These are phyloP conservation scores for Suhomyces ambrosiae DNA, from an alignment of 1,139 yeast species.

Conservation along the genomic window DNA sequence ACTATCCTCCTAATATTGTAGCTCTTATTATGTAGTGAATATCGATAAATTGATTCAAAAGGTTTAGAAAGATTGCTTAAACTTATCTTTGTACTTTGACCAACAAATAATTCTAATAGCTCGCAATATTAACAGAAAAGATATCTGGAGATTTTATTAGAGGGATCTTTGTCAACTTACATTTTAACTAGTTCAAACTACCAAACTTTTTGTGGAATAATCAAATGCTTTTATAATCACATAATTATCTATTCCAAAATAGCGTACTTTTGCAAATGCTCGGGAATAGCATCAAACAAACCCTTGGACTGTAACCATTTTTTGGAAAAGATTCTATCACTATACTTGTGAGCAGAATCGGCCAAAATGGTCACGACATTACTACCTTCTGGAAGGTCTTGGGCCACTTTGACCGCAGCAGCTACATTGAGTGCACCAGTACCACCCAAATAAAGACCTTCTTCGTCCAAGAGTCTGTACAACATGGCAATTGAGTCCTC, in stretches of 20 bases:
- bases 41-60: too few species aligned
- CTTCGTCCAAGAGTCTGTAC: constrained; percentile 79
- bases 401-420: constrained; percentile 75
- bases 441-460: constrained; percentile 89
- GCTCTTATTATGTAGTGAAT: too few species aligned
- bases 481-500: constrained; percentile 78
- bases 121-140: too few species aligned
- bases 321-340: constrained; percentile 75
- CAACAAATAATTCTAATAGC: too few species aligned
- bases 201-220: too few species aligned
- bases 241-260: constrained; percentile 31
- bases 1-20: too few species aligned
- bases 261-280: constrained; percentile 67
- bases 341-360: constrained; percentile 87
- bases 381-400: constrained; percentile 73
- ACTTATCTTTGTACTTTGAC: too few species aligned
- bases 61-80: too few species aligned
- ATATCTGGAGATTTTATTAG: too few species aligned
- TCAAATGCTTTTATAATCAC: too few species aligned
- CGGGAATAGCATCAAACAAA: constrained; percentile 67
- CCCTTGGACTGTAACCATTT: constrained; percentile 75
- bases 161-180: too few species aligned
- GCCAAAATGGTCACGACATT: constrained; percentile 85
- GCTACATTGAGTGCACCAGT: constrained; percentile 83
- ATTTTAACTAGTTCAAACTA: too few species aligned